A percentile compares a stretch with the other conserved stretches of the same genome.
Conservation (phyloP, 106 monocot species). For the Allium cepa region DNA sequence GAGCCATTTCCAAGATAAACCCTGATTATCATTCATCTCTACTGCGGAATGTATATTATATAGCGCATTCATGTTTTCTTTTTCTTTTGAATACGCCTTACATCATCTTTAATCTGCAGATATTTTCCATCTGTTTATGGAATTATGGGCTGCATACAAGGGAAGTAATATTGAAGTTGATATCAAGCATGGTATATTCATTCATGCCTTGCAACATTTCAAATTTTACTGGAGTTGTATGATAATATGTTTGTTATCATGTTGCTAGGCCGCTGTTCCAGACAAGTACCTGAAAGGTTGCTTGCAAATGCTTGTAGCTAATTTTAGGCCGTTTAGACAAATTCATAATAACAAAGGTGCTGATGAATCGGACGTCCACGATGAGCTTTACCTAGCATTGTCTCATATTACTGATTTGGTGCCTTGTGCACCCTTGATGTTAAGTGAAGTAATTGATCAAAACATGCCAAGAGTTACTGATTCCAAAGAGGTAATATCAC, state of each 20-base stretch:
- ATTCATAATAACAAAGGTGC: conserved; percentile 10
- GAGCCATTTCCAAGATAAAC: conserved; percentile 44
- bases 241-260: conserved; percentile 1
- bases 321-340: conserved; percentile 32
- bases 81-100: not conserved
- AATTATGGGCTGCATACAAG: conserved; percentile 39
- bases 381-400: conserved; percentile 29
- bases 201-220: not conserved
- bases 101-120: conserved; percentile 16
- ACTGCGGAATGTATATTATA: conserved; percentile 38
- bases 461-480: conserved; percentile 37
- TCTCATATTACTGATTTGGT: conserved; percentile 36
- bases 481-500: conserved; percentile 30
- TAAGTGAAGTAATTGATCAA: conserved; percentile 34
- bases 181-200: conserved; percentile 37
- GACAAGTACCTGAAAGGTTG: conserved; percentile 49
- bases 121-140: conserved; percentile 52
- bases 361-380: conserved; percentile 37
- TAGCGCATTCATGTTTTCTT: not conserved
- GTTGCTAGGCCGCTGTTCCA: conserved; percentile 46
- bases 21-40: conserved; percentile 27
- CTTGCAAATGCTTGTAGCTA: conserved; percentile 62
- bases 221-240: conserved; percentile 3
- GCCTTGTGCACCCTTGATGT: conserved; percentile 52
- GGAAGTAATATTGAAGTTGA: conserved; percentile 40